Evolutionary conservation across 805 yeast species (phyloP).

Genomic region (Metschnikowia koreensis): DNA sequence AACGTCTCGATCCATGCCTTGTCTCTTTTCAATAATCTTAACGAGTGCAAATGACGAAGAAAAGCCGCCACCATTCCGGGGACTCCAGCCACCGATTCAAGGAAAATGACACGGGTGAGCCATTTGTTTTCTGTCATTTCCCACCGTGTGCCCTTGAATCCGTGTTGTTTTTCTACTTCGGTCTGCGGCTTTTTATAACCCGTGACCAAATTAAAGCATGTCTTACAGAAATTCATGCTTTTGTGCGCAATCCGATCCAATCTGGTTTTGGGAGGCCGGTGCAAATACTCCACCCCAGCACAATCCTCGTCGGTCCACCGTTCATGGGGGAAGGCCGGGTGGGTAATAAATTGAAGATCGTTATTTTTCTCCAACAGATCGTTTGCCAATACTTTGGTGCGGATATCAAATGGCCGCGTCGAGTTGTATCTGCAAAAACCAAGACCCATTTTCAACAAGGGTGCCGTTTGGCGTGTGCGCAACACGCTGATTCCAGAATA

Average conservation of each 20-base stretch:
- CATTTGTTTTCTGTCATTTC: slow-evolving; percentile 63
- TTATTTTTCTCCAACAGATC: slow-evolving; percentile 20
- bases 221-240: slow-evolving; percentile 45
- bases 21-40: slow-evolving; percentile 61
- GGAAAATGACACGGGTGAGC: slow-evolving; percentile 59
- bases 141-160: slow-evolving; percentile 40
- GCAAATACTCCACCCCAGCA: slow-evolving; percentile 45
- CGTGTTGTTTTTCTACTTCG: slow-evolving; percentile 21
- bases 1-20: slow-evolving; percentile 75
- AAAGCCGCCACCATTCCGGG: slow-evolving; percentile 79
- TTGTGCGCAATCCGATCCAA: slow-evolving; percentile 54
- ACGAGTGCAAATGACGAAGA: slow-evolving; percentile 62
- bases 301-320: slow-evolving; percentile 30
- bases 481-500: too few species aligned
- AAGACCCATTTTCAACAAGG: too few species aligned
- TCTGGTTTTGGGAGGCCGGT: slow-evolving; percentile 45
- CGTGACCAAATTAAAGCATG: slow-evolving; percentile 58
- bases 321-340: slow-evolving; percentile 41
- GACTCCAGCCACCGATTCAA: slow-evolving; percentile 76
- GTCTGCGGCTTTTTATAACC: slow-evolving; percentile 61
- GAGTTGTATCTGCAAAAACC: background rate
- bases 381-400: slow-evolving; percentile 16
- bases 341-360: slow-evolving; percentile 38
- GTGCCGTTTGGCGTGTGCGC: too few species aligned
- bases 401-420: slow-evolving; percentile 9